phyloP scores from a whole-genome alignment of 2,329 filamentous ascomycete genomes.

The Periconia macrospinosa region DNA sequence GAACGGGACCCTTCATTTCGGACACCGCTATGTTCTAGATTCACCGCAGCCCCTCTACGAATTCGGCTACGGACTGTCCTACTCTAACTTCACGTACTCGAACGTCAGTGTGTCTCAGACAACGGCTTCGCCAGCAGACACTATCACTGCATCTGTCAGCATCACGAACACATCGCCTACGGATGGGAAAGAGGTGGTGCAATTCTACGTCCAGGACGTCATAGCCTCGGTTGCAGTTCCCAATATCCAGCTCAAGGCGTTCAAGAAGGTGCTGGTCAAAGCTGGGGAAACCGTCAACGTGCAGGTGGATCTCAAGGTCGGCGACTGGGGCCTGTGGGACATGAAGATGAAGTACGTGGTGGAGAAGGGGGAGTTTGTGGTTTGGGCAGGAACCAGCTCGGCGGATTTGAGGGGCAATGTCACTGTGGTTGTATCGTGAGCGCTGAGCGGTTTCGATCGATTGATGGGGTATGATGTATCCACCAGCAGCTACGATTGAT shows the following conservation, averaged over 20 bases:
- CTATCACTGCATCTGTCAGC: constrained; percentile 61
- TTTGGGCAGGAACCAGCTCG: constrained; percentile 63
- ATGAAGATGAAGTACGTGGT: constrained; percentile 70
- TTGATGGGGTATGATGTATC: not conserved
- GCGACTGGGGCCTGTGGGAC: constrained; percentile 60
- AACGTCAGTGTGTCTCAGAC: constrained; percentile 55
- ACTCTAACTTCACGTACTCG: constrained; percentile 65
- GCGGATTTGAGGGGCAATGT: constrained; percentile 58
- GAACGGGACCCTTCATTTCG: constrained; percentile 66
- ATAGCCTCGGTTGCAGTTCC: constrained; percentile 65
- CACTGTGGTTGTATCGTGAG: constrained; percentile 49
- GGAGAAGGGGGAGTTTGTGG: constrained; percentile 68
- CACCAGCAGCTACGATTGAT: too few relatives aligned
- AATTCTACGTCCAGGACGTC: constrained; percentile 67
- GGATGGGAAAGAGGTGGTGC: constrained; percentile 68
- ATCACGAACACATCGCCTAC: constrained; percentile 61
- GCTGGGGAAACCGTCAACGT: constrained; percentile 62
- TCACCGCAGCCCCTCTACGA: constrained; percentile 63
- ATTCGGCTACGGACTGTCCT: constrained; percentile 69
- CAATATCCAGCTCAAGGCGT: constrained; percentile 66
- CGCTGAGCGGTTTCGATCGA: not conserved
- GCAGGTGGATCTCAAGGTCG: constrained; percentile 54
- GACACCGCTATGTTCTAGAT: constrained; percentile 66
- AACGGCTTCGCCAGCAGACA: constrained; percentile 54
- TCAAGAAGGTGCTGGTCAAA: constrained; percentile 65